These are phyloP conservation scores for Peterozyma toletana DNA, from an alignment of 805 yeast genomes.

Conservation along the genomic window DNA sequence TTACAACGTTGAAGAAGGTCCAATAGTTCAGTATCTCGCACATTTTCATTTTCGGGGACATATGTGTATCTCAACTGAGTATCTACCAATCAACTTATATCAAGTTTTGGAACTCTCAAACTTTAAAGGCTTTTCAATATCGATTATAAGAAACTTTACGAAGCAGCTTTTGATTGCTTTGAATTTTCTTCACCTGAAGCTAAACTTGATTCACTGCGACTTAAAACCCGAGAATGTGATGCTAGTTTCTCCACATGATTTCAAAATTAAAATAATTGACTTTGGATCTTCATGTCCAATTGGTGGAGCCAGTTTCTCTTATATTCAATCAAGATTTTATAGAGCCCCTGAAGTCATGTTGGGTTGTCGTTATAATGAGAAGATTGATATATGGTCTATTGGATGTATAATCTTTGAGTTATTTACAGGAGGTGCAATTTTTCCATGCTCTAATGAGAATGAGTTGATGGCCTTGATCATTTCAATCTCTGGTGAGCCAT, in stretches of 20 bases:
- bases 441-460: slow-evolving; percentile 42
- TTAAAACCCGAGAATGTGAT: slow-evolving; percentile 81
- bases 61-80: slow-evolving; percentile 73
- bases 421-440: slow-evolving; percentile 45
- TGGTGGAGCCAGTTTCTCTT: slow-evolving; percentile 38
- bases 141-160: slow-evolving; percentile 36
- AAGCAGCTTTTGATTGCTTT: slow-evolving; percentile 54
- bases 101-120: slow-evolving; percentile 45
- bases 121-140: slow-evolving; percentile 40
- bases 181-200: slow-evolving; percentile 43
- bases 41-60: slow-evolving; percentile 80
- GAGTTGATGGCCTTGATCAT: slow-evolving; percentile 37
- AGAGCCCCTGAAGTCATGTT: slow-evolving; percentile 73
- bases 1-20: slow-evolving; percentile 17
- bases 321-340: slow-evolving; percentile 61
- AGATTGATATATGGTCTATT: slow-evolving; percentile 81
- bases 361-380: slow-evolving; percentile 53
- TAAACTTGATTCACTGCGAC: slow-evolving; percentile 70
- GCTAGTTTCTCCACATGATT: slow-evolving; percentile 34
- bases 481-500: slow-evolving; percentile 41
- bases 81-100: slow-evolving; percentile 59
- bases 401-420: slow-evolving; percentile 92
- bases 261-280: slow-evolving; percentile 65
- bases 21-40: slow-evolving; percentile 48
- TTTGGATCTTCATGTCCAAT: slow-evolving; percentile 62